Evolutionary conservation across 2,329 filamentous ascomycete genomes (phyloP).

Genomic region (Conoideocrella luteorostrata): DNA sequence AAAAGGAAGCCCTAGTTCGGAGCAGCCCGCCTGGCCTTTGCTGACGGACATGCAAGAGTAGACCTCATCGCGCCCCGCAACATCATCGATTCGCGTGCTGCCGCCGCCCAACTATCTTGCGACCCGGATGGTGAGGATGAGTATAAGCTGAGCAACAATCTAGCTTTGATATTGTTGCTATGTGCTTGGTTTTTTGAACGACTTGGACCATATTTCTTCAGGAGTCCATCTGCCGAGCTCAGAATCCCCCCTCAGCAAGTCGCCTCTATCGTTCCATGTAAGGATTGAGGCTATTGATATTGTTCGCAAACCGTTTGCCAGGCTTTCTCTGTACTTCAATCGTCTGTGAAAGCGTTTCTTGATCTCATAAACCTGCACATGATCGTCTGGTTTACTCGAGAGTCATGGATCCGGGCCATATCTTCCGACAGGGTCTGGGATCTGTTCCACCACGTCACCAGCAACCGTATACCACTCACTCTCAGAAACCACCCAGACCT

Average conservation of each 20-base stretch:
- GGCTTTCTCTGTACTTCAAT: no score
- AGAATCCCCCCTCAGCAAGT: no score
- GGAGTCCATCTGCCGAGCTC: no score
- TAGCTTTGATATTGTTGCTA: neutral
- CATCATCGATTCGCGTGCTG: neutral
- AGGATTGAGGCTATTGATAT: no score
- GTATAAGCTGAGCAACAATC: neutral
- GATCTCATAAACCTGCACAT: no score
- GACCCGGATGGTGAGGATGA: neutral
- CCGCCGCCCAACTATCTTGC: neutral
- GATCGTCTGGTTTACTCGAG: neutral
- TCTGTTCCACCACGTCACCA: slow-evolving; percentile 33
- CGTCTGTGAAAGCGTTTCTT: no score
- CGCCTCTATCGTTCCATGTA: no score
- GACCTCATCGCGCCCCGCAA: slow-evolving; percentile 1
- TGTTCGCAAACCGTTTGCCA: no score
- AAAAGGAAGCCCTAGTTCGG: neutral
- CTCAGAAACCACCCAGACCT: slow-evolving; percentile 21
- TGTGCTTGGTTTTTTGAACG: neutral
- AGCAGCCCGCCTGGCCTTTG: neutral
- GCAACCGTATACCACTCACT: slow-evolving; percentile 24
- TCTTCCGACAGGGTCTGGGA: slow-evolving; percentile 54
- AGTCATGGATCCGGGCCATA: slow-evolving; percentile 52
- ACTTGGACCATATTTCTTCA: slow-evolving; percentile 2
- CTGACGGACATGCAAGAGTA: neutral